Evolutionary conservation across 1,284 basidiomycete species (phyloP), one percentile per base, ranked within the genome.

Genomic region (Rhizoctonia solani): DNA sequence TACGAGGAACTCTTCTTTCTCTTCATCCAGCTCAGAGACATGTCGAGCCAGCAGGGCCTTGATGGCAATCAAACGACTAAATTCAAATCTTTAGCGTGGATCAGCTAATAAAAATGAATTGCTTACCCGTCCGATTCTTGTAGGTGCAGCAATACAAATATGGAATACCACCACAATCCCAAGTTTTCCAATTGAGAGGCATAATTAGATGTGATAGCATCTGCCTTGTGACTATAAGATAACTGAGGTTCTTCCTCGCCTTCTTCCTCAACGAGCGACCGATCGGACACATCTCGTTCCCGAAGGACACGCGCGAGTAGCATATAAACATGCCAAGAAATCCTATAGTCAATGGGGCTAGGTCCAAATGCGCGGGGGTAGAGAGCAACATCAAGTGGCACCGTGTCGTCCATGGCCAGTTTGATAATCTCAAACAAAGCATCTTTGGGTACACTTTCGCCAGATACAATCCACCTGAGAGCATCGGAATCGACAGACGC

Each of bases 251-350:
- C 82, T 14, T 80, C 80, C 11, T 80, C 81, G 34, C 82, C 82
- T 1, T 76, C 76, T 37, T 75, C 76, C 68, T 53, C 41, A n/a
- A 46, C 55, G 30, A 69, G 58, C 42, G 75, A 72, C 4, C 95
- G 84, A 76, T 98, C 95, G 37, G 85, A 84, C 71, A 97, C 92
- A 75, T 98, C 95, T 27, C 95, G 85, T 54, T 89, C 79, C 44
- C 87, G 82, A 76, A 98, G 84, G 59, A 90, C 90, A 25, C 89
- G 85, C 3, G 93, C 90, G 27, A 99, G 81, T 34, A 98, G 80
- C 68, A 95, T 85, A 76, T 96, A 98, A 30, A 98, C 76, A 77
- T 98, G 95, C 96, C 96, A 99, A 6, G 92, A 84, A 65, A 98
- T 79, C 11, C 92, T 86, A 74, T 87, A 89, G 76, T 97, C 95